Base-by-base conservation (phyloP, 441 rosid genomes). In the Erodium texanum region DNA sequence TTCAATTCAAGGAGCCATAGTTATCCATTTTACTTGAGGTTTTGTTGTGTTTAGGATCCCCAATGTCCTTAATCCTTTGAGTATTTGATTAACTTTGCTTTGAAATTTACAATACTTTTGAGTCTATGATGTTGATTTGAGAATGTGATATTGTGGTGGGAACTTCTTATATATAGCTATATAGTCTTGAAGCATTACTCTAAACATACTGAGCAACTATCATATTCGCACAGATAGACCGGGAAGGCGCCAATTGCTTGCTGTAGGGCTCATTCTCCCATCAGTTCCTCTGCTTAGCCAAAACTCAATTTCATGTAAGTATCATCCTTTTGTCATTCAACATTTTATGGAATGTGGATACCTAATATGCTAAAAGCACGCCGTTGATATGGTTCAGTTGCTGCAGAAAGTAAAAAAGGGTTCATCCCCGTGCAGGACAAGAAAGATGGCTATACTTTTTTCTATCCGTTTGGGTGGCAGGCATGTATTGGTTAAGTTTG, bases 371-470 rank as follows among this genome's bases (percentile, higher is more conserved):
- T 87, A 86, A 86, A 87, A 83, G 78, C 85, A 82, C 82, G 74
- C 79, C 79, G 82, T 92, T 90, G 93, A 90, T 89, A 80, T 90
- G 91, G 83, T 79, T 89, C 95, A 90, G 98, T 89, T 90, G 96
- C 97, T 90, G 97, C 96, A 90, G 97, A 93, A 84, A 78, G 64
- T 75, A 88, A 89, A 69, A 85, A 86, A 73, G 94, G 92, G 48
- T 90, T 86, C 75, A 74, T 84, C 20, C 12, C 80, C 20, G 92
- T 85, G 71, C 68, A 79, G 11, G 97, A 87, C 85, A 78, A 81
- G 76, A 88, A 84, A 68, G 94, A 93, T 15, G 91, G 96, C 1
- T 89, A 93, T 74, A 71, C 89, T 18, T 93, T 93, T 82, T 43
- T 82, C 54, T 93, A 84, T 78, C 98, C 97, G 24, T 90, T 90